Evolutionary conservation across 352 stramenopile genomes (phyloP).

Genomic region (Phytophthora pinifolia): DNA sequence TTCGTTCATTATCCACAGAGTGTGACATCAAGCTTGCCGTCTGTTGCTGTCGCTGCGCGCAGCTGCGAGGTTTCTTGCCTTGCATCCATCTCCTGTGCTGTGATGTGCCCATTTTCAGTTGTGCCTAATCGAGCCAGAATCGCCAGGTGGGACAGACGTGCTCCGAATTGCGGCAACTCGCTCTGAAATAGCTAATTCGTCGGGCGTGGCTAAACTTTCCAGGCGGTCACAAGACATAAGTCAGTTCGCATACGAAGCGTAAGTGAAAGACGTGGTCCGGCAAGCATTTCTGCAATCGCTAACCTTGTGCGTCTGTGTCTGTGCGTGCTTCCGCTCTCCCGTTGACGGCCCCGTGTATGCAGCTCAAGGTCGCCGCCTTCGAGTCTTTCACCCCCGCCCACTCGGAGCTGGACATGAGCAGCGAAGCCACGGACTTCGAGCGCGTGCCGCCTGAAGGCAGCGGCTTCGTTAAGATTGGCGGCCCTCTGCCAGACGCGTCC

Average conservation of each 20-base stretch:
- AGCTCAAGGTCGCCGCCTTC: conserved; percentile 29
- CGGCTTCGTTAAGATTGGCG: conserved; percentile 83
- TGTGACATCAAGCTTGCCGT: too few species aligned
- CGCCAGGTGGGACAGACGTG: conserved; percentile 14
- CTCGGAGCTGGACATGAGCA: conserved; percentile 36
- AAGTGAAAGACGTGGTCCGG: conserved; percentile 11
- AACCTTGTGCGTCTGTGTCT: neutral
- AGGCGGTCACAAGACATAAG: conserved; percentile 4
- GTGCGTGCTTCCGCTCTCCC: neutral
- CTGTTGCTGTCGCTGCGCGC: too few species aligned
- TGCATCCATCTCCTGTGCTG: neutral
- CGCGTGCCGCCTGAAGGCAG: conserved; percentile 39
- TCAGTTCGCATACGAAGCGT: conserved; percentile 30
- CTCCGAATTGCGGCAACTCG: conserved; percentile 10
- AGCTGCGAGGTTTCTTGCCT: too few species aligned
- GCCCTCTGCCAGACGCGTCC: conserved; percentile 62
- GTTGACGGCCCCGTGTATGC: conserved; percentile 14
- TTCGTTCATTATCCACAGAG: too few species aligned
- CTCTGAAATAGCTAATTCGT: conserved; percentile 13
- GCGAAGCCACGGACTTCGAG: conserved; percentile 59
- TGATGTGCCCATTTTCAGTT: neutral
- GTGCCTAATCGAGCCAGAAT: conserved; percentile 1
- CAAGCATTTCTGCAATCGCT: conserved; percentile 17
- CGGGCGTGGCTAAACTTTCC: conserved; percentile 2
- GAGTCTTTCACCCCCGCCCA: conserved; percentile 22